Evolutionary conservation across 176 grass and related monocot genomes (phyloP).

Genomic region (Elaeis guineensis): DNA sequence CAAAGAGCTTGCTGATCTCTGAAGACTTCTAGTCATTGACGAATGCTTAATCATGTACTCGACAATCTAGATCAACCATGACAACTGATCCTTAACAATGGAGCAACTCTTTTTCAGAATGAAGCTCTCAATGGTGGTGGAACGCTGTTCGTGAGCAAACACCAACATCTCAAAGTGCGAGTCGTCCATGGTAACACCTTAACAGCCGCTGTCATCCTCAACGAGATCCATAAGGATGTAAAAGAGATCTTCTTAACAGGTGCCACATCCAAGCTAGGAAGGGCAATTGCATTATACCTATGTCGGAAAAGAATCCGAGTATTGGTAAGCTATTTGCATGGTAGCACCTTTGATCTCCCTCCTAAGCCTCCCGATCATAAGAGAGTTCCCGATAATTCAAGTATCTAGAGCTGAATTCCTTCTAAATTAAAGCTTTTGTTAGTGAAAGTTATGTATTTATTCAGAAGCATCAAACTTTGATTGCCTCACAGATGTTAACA

Average conservation of each 20-base stretch:
- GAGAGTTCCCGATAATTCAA: too few species aligned
- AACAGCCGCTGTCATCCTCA: constrained; percentile 75
- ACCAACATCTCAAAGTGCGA: constrained; percentile 61
- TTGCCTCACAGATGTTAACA: constrained; percentile 33
- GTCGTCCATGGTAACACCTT: constrained; percentile 94
- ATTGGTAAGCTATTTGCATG: constrained; percentile 37
- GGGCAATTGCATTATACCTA: constrained; percentile 77
- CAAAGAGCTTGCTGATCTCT: too few species aligned
- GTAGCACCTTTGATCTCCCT: too few species aligned
- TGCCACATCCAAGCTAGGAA: constrained; percentile 87
- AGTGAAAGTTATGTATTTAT: too few species aligned
- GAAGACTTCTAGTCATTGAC: too few species aligned
- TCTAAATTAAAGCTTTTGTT: too few species aligned
- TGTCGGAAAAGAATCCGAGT: constrained; percentile 57
- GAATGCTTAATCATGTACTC: too few species aligned
- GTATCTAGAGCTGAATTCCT: too few species aligned
- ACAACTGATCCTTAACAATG: too few species aligned
- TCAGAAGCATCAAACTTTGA: too few species aligned
- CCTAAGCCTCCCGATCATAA: too few species aligned
- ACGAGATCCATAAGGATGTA: constrained; percentile 59
- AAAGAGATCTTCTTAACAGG: constrained; percentile 84
- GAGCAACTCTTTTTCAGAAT: constrained; percentile 33
- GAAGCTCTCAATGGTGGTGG: constrained; percentile 86
- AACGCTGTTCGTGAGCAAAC: constrained; percentile 82
- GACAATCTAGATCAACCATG: too few species aligned